Evolutionary conservation across 768 basidiomycete genomes (phyloP).

Genomic region (Hericium erinaceus): DNA sequence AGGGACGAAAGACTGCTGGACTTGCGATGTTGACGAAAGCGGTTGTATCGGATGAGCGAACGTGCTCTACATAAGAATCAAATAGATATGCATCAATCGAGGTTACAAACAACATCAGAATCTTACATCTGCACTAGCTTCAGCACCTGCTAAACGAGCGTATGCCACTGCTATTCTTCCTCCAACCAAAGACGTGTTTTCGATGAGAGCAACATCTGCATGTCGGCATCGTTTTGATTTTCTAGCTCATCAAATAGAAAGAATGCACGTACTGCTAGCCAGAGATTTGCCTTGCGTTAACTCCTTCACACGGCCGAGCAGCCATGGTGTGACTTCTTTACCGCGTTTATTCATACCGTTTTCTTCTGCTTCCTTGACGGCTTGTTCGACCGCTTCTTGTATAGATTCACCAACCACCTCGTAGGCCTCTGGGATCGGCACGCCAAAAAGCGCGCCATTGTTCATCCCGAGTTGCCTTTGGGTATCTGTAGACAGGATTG

Average conservation of each 20-base stretch:
- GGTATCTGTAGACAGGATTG: conserved; percentile 37
- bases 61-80: neutral
- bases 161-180: conserved; percentile 75
- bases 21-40: neutral
- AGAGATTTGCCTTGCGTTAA: conserved; percentile 72
- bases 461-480: conserved; percentile 63
- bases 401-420: conserved; percentile 57
- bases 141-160: conserved; percentile 36
- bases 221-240: neutral
- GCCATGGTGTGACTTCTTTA: conserved; percentile 93
- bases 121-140: neutral
- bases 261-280: conserved; percentile 45
- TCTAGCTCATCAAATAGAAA: neutral
- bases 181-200: conserved; percentile 79
- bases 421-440: conserved; percentile 79
- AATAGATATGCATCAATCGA: neutral
- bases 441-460: conserved; percentile 76
- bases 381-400: conserved; percentile 75
- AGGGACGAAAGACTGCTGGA: neutral
- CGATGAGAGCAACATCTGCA: conserved; percentile 76
- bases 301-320: conserved; percentile 74
- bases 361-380: conserved; percentile 73
- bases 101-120: neutral
- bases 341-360: conserved; percentile 74
- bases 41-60: neutral